Conservation (phyloP, 2,329 filamentous ascomycete species). For the Xylaria sp. region DNA sequence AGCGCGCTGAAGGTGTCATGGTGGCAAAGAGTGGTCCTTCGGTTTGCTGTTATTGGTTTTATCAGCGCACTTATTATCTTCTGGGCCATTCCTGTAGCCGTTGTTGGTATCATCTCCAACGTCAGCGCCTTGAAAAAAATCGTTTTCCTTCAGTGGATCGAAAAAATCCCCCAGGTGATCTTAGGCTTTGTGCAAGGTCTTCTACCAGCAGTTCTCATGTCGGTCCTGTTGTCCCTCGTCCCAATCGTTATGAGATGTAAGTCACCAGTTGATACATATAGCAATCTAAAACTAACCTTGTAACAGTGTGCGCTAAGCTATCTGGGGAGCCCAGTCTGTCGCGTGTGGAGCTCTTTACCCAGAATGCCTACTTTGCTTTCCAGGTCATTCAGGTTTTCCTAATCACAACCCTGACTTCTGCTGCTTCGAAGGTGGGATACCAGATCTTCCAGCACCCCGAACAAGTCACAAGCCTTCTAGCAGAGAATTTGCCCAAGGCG, state of each 20-base stretch:
- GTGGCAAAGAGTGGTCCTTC: conserved; percentile 82
- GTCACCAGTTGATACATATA: conserved; percentile 35
- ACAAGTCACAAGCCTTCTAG: conserved; percentile 67
- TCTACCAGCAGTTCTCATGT: conserved; percentile 77
- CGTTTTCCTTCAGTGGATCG: conserved; percentile 73
- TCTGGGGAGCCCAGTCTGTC: conserved; percentile 81
- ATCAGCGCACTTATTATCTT: conserved; percentile 83
- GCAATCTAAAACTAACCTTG: conserved; percentile 19
- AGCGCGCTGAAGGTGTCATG: conserved; percentile 79
- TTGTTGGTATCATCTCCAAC: conserved; percentile 87
- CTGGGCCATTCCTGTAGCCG: conserved; percentile 76
- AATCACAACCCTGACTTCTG: conserved; percentile 80
- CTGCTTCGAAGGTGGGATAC: conserved; percentile 72
- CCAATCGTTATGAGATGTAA: conserved; percentile 79
- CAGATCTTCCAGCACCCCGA: conserved; percentile 68
- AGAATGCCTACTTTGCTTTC: conserved; percentile 90
- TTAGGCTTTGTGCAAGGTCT: conserved; percentile 85
- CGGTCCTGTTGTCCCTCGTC: conserved; percentile 84
- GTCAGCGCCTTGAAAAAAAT: conserved; percentile 71
- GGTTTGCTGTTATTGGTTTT: conserved; percentile 71
- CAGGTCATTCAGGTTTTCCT: conserved; percentile 93
- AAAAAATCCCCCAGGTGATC: conserved; percentile 71
- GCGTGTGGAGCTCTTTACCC: conserved; percentile 83
- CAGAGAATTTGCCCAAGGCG: conserved; percentile 76
- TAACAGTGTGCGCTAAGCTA: conserved; percentile 73